Evolutionary conservation across 805 yeast genomes (phyloP).

Genomic region (Maudiozyma saulgeensis): DNA sequence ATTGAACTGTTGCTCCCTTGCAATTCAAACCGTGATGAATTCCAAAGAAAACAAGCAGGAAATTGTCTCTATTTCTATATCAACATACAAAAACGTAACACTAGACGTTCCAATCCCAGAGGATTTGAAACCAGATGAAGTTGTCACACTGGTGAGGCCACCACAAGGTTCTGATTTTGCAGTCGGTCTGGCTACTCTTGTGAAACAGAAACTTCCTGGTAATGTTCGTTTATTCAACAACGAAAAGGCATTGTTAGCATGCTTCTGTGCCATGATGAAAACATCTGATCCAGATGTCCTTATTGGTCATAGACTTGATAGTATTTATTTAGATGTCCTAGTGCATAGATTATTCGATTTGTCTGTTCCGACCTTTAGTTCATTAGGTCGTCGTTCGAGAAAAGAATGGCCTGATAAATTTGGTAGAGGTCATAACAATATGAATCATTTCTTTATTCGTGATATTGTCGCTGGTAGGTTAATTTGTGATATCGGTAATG

Average conservation of each 20-base stretch:
- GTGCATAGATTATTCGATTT: slow-evolving; percentile 72
- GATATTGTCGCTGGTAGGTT: slow-evolving; percentile 79
- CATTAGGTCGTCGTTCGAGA: slow-evolving; percentile 74
- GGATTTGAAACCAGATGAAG: slow-evolving; percentile 46
- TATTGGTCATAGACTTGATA: slow-evolving; percentile 79
- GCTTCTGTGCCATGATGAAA: slow-evolving; percentile 63
- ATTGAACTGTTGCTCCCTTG: slow-evolving; percentile 60
- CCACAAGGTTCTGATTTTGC: slow-evolving; percentile 58
- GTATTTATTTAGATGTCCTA: slow-evolving; percentile 66
- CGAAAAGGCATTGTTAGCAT: slow-evolving; percentile 65
- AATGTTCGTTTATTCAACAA: slow-evolving; percentile 52
- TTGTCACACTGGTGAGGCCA: slow-evolving; percentile 74
- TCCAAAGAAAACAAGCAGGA: slow-evolving; percentile 72
- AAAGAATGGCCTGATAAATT: slow-evolving; percentile 70
- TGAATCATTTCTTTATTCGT: slow-evolving; percentile 47
- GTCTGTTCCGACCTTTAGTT: slow-evolving; percentile 66
- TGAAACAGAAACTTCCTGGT: slow-evolving; percentile 40
- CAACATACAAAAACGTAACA: slow-evolving; percentile 58
- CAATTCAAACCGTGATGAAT: slow-evolving; percentile 76
- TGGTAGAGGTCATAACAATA: slow-evolving; percentile 43
- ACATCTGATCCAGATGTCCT: slow-evolving; percentile 86
- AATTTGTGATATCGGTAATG: slow-evolving; percentile 87
- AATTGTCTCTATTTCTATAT: slow-evolving; percentile 70
- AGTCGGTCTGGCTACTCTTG: slow-evolving; percentile 58
- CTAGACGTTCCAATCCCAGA: slow-evolving; percentile 70